Conservation (phyloP, 768 basidiomycete genomes). For the Macrolepiota dolichaula region DNA sequence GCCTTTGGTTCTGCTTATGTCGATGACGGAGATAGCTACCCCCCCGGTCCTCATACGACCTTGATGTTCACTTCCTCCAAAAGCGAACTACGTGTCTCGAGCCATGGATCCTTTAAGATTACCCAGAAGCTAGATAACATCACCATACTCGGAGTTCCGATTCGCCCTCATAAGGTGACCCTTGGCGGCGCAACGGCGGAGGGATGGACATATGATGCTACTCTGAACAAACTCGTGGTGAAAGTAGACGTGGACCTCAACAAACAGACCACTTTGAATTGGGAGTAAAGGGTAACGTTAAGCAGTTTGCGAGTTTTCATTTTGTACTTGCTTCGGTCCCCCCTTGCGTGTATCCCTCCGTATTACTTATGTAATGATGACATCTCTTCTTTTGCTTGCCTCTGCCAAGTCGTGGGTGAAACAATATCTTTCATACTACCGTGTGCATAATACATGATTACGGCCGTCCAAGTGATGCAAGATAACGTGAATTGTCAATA, state of each 20-base stretch:
- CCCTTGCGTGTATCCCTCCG: not conserved
- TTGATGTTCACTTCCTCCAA: slow-evolving; percentile 40
- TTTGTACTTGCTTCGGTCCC: not conserved
- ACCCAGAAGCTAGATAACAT: slow-evolving; percentile 46
- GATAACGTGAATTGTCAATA: not conserved
- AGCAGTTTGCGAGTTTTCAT: not conserved
- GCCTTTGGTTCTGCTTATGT: slow-evolving; percentile 63
- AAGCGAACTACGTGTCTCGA: slow-evolving; percentile 33
- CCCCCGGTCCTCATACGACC: slow-evolving; percentile 50
- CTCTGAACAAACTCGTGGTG: slow-evolving; percentile 39
- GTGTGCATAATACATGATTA: not conserved
- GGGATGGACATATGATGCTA: slow-evolving; percentile 36
- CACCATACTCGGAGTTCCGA: slow-evolving; percentile 54
- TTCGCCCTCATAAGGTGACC: slow-evolving; percentile 34
- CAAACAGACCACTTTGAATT: slow-evolving; percentile 5
- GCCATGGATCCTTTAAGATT: slow-evolving; percentile 39
- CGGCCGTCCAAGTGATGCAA: not conserved
- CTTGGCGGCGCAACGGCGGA: slow-evolving; percentile 31
- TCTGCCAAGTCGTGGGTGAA: not conserved
- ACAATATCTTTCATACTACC: not conserved
- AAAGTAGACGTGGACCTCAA: slow-evolving; percentile 42
- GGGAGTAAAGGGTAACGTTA: not conserved
- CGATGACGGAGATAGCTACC: slow-evolving; percentile 66
- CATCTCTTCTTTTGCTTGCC: not conserved
- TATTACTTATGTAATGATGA: not conserved